Evolutionary conservation across 805 yeast species (phyloP).

Genomic region (Ogataea methylovora): DNA sequence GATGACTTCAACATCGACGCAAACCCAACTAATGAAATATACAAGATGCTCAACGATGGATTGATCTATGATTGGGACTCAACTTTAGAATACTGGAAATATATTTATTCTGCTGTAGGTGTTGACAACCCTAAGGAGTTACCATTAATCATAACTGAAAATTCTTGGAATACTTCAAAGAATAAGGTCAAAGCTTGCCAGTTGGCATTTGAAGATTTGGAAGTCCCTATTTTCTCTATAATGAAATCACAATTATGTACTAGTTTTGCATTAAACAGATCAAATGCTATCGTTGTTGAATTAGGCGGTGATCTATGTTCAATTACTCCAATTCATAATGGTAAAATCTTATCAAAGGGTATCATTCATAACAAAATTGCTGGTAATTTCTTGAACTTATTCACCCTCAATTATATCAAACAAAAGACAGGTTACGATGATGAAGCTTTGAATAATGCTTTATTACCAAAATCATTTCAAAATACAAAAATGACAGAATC

Average conservation of each 20-base stretch:
- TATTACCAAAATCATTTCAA: constrained; percentile 26
- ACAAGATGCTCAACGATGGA: constrained; percentile 58
- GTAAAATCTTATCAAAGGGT: constrained; percentile 60
- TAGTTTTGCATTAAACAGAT: constrained; percentile 68
- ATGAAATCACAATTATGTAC: constrained; percentile 73
- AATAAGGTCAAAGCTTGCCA: constrained; percentile 54
- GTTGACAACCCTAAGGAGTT: constrained; percentile 37
- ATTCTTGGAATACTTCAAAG: constrained; percentile 61
- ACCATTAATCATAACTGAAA: constrained; percentile 53
- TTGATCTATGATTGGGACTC: constrained; percentile 68
- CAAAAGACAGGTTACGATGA: constrained; percentile 26
- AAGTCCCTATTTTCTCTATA: constrained; percentile 71
- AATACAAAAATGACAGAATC: constrained; percentile 24
- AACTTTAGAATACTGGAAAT: constrained; percentile 58
- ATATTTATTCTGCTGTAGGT: constrained; percentile 48
- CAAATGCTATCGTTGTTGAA: constrained; percentile 75
- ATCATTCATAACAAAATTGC: constrained; percentile 64
- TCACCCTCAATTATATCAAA: constrained; percentile 43
- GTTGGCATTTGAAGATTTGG: constrained; percentile 64
- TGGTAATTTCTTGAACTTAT: constrained; percentile 75
- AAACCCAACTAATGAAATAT: constrained; percentile 39
- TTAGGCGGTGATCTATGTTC: constrained; percentile 63
- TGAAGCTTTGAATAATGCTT: constrained; percentile 19
- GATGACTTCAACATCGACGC: constrained; percentile 37
- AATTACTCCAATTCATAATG: constrained; percentile 75